A percentile compares a stretch with the other conserved stretches of the same genome.
Conservation (phyloP, 495 filamentous ascomycete genomes). For the Penicillium odoratum region DNA sequence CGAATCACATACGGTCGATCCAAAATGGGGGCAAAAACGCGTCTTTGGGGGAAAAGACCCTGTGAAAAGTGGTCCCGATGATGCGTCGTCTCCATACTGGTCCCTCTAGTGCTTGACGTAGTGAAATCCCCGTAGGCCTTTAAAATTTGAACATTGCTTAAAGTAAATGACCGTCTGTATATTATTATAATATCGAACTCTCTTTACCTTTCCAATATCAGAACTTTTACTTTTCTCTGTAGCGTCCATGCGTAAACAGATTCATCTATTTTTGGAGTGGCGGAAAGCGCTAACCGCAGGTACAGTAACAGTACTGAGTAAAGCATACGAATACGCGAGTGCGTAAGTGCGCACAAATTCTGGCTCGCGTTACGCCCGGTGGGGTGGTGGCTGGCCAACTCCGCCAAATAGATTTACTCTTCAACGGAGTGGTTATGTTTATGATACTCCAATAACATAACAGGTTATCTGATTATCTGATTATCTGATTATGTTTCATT, state of each 20-base stretch:
- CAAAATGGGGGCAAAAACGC: conserved; percentile 9
- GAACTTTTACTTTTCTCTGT: background rate
- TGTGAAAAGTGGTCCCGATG: conserved; percentile 8
- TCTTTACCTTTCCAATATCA: too few relatives aligned
- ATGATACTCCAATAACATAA: too few relatives aligned
- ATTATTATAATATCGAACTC: too few relatives aligned
- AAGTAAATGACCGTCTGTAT: background rate
- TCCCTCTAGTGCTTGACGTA: background rate
- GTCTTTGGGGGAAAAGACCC: conserved; percentile 7
- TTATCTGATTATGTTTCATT: too few relatives aligned
- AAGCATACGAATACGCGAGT: background rate
- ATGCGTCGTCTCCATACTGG: conserved; percentile 8
- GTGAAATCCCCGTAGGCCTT: background rate
- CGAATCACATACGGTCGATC: conserved; percentile 1
- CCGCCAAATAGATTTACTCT: background rate
- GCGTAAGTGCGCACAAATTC: background rate
- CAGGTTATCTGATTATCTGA: too few relatives aligned
- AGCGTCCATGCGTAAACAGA: background rate
- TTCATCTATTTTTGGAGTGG: background rate
- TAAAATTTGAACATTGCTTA: background rate
- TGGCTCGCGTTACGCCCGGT: background rate
- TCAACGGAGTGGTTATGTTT: too few relatives aligned
- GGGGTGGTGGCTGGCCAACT: background rate
- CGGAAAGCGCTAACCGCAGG: background rate
- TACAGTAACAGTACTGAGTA: background rate